phyloP scores from a whole-genome alignment of 768 basidiomycete genomes.

The Boletus barrowsii region DNA sequence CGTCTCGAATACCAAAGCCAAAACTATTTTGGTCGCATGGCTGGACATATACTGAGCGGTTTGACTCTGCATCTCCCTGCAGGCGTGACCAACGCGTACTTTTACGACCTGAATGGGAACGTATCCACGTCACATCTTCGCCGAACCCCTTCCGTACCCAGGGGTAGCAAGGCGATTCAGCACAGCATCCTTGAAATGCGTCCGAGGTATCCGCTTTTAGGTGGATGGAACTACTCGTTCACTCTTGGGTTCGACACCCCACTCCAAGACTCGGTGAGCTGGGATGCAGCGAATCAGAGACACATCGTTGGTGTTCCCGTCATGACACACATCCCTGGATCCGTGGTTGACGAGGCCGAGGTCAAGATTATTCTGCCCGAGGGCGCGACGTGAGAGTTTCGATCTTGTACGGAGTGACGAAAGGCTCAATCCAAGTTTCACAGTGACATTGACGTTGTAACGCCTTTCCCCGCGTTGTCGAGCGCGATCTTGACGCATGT shows the following conservation, averaged over 20 bases:
- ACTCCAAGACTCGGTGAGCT: conserved; percentile 66
- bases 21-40: conserved; percentile 60
- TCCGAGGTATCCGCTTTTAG: conserved; percentile 90
- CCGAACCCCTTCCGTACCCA: conserved; percentile 58
- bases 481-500: conserved; percentile 64
- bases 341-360: conserved; percentile 78
- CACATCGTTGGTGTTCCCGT: conserved; percentile 83
- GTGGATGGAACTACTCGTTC: conserved; percentile 97
- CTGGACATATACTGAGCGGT: conserved; percentile 68
- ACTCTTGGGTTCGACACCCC: conserved; percentile 94
- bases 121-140: conserved; percentile 92
- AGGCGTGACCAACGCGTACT: conserved; percentile 80
- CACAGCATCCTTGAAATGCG: conserved; percentile 75
- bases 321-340: conserved; percentile 74
- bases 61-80: conserved; percentile 80
- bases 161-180: conserved; percentile 48
- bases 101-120: conserved; percentile 90
- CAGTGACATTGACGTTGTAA: conserved; percentile 73
- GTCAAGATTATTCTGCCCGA: conserved; percentile 85
- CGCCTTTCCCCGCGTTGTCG: conserved; percentile 74
- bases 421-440: conserved; percentile 9
- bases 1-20: conserved; percentile 85
- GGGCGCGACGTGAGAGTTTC: conserved; percentile 77
- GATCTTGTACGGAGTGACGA: conserved; percentile 10
- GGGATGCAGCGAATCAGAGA: conserved; percentile 57